Base-by-base conservation (phyloP, 306 rosid species). In the Citrullus mucosospermus region DNA sequence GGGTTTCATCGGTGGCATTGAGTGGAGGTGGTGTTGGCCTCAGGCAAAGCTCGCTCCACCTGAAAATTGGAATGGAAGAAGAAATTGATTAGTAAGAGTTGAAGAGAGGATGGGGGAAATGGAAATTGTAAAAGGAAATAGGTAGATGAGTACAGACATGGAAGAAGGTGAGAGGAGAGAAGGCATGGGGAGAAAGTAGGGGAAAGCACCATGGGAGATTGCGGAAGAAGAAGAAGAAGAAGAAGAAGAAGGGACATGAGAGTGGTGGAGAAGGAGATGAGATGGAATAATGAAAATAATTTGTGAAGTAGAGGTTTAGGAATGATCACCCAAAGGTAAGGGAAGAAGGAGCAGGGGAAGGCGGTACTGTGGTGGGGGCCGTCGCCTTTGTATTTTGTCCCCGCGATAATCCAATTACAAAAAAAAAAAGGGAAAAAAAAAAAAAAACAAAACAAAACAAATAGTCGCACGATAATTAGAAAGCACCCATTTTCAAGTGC, bases 201-300 rank as follows among this genome's bases (percentile, higher is more conserved):
- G 51, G 18, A 51, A 51, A 51, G 8, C 65, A 89, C 83, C 96
- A 92, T 90, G 89, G 90, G 88, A 86, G 84, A 20, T 15, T 36
- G 4, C 28, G 39, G 39, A 36, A 73, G 30, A 71, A 34, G 38
- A 0, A 58, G 39, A n/a, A 34, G 60, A 15, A 76, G 25, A 6
- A 43, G 70, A 60, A 65, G 38, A 75, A 63, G 80, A 38, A 55
- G 22, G 75, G 62, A 32, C 16, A 61, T 34, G 71, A 34, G 68
- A 48, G 16, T 48, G 1, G 54, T 48, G 54, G 5, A 48, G 54
- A 48, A 48, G 53, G 4, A 48, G 53, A 48, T 48, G 54, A 12
- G 16, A 48, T 48, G 54, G 54, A 48, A 48, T 48, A 48, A 48
- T 48, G 5, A 48, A 48, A 13, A 0, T 15, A 28, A 5, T 17